Percentiles rank a stretch among this genome's conserved stretches.
Conservation (phyloP, 257 asterid species). For the Capsicum baccatum region DNA sequence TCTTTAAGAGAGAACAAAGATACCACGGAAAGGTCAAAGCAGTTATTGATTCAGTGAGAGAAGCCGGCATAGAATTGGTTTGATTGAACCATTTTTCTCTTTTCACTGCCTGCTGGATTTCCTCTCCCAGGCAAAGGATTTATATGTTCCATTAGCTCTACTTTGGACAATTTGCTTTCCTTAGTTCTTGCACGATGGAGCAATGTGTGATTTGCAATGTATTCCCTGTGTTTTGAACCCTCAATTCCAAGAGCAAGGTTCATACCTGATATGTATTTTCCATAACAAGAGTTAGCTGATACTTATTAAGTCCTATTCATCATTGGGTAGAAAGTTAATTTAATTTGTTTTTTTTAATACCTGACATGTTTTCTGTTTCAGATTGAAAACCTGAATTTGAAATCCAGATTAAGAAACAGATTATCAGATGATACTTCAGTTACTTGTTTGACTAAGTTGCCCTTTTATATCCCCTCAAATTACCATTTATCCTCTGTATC, state of each 20-base stretch:
- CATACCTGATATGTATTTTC: not conserved
- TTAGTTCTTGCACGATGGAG: not conserved
- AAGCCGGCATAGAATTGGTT: constrained; percentile 70
- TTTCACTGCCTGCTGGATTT: not conserved
- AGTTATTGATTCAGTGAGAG: constrained; percentile 69
- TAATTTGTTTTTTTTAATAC: too few species aligned
- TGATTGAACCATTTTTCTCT: constrained; percentile 22
- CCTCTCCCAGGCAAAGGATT: not conserved
- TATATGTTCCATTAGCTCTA: not conserved
- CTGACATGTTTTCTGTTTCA: not conserved
- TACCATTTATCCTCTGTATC: not conserved
- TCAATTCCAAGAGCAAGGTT: not conserved
- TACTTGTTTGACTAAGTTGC: too few species aligned
- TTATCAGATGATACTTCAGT: not conserved
- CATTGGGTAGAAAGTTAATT: not conserved
- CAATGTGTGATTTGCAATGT: not conserved
- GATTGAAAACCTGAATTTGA: not conserved
- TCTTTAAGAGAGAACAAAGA: constrained; percentile 71
- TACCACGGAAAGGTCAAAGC: constrained; percentile 96
- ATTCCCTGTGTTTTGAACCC: not conserved
- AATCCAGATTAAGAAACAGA: not conserved
- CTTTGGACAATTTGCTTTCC: not conserved
- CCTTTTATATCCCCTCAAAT: not conserved
- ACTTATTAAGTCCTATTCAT: not conserved
- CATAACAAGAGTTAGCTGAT: not conserved